Percentiles rank a stretch among this genome's conserved stretches.
These are phyloP conservation scores for Chlorella ohadii DNA, from an alignment of 139 green algal species.

Conservation along the genomic window DNA sequence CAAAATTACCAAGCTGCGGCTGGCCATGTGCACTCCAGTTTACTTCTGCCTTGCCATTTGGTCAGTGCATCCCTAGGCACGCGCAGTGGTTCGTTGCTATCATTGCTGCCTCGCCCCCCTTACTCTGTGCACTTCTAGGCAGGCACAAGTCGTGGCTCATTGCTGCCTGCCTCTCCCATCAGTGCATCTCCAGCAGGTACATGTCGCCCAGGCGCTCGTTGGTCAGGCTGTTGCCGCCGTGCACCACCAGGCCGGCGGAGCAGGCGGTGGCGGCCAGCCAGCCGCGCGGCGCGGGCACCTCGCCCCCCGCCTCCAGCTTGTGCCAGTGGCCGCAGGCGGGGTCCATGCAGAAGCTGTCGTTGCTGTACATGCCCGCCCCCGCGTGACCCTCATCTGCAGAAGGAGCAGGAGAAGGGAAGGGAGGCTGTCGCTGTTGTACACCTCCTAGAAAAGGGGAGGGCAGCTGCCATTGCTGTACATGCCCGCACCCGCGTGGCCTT, in stretches of 20 bases:
- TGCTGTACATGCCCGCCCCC: slow-evolving; percentile 59
- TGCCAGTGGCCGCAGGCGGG: slow-evolving; percentile 36
- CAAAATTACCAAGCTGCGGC: too few species aligned
- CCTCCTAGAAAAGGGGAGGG: too few species aligned
- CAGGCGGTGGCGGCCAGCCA: slow-evolving; percentile 51
- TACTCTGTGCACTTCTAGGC: too few species aligned
- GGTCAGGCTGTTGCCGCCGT: slow-evolving; percentile 51
- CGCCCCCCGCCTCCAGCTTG: slow-evolving; percentile 17
- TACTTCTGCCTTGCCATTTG: too few species aligned
- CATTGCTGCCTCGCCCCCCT: too few species aligned
- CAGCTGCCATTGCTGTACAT: too few species aligned
- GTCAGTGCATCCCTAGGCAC: too few species aligned
- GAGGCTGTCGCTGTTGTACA: slow-evolving; percentile 49
- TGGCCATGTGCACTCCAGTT: too few species aligned
- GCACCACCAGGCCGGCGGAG: slow-evolving; percentile 43
- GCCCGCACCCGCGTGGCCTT: neutral
- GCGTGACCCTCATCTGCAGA: slow-evolving; percentile 9
- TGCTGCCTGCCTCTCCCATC: neutral
- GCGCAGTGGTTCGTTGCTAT: too few species aligned
- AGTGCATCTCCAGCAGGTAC: slow-evolving; percentile 48
- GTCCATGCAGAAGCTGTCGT: slow-evolving; percentile 32
- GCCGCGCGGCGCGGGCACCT: slow-evolving; percentile 44
- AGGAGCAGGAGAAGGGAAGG: neutral
- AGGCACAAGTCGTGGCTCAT: too few species aligned
- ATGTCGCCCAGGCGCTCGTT: slow-evolving; percentile 61